Conservation (phyloP, 1,139 yeast genomes). For the Protomyces arabidopsidicola region DNA sequence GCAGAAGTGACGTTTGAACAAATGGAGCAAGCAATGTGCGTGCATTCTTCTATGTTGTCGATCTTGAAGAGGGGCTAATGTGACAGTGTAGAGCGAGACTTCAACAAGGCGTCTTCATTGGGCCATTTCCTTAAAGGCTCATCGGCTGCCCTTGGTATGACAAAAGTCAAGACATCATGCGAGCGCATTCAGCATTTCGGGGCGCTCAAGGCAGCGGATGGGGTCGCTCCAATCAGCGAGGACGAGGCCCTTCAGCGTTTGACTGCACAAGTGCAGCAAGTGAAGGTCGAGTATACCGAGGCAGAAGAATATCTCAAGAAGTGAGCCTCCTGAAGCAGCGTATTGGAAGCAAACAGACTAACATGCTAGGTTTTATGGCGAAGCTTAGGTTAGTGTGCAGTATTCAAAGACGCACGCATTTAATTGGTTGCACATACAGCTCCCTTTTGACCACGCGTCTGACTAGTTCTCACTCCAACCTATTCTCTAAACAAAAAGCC, state of each 20-base stretch:
- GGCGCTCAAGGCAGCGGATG: conserved; percentile 45
- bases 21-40: conserved; percentile 55
- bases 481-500: too few relatives aligned
- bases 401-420: too few relatives aligned
- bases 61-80: neutral
- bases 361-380: conserved; percentile 19
- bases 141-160: conserved; percentile 88
- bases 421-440: too few relatives aligned
- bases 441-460: too few relatives aligned
- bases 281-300: conserved; percentile 40
- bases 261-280: conserved; percentile 34
- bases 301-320: conserved; percentile 36
- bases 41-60: neutral
- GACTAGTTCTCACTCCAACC: too few relatives aligned
- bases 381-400: neutral
- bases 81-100: conserved; percentile 41
- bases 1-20: conserved; percentile 73
- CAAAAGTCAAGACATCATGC: conserved; percentile 76
- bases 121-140: conserved; percentile 96
- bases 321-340: conserved; percentile 1
- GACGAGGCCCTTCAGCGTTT: conserved; percentile 37
- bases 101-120: conserved; percentile 60
- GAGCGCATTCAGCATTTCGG: conserved; percentile 92
- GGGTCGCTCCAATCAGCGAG: conserved; percentile 38
- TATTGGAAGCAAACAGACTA: neutral